Base-by-base conservation (phyloP, 441 rosid species). In the Pelargonium fulgidum region DNA sequence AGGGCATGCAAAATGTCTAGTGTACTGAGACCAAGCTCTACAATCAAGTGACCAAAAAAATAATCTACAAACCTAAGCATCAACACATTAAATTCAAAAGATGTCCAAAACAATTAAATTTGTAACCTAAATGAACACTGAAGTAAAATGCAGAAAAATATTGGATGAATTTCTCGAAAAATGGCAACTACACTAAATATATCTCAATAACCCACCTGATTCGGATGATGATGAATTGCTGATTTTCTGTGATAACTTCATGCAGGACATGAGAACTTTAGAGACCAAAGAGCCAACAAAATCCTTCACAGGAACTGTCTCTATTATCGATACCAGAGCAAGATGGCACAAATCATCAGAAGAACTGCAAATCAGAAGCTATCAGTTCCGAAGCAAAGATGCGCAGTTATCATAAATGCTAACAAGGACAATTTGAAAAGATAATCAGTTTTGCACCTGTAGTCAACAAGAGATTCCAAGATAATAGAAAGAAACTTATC, bases 401-500 rank as follows among this genome's bases (percentile, higher is more conserved):
- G 2, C 3, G 8, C 19, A 33, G 66, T 26, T 16, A 63, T 29
- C 36, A 59, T 19, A 59, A 20, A 47, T 12, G 59, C 22, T 20
- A 13, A 56, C 17, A 74, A 36, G 66, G 42, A 67, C 48, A 61
- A 65, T 8, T 12, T 1, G 44, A 70, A 80, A 45, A 29, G 54
- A 8, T n/a, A 65, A 75, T 67, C 68, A 66, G 41, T 62, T 77
- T 68, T 73, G 70, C 64, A 96, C 98, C 99, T 86, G 83, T 77
- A 73, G 69, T 85, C 87, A 65, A 85, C 82, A 70, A 95, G 71
- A 75, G 96, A 83, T 70, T 78, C 87, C 81, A 95, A 52, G 73
- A 95, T 76, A 72, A 86, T 74, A 58, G 79, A 78, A 74, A 92
- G 78, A 82, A 95, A 95, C 68, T 76, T 89, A 76, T 91, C 92